Evolutionary conservation across 2,329 filamentous ascomycete genomes (phyloP), one percentile per base, ranked within the genome.

Genomic region (Aspergillus latus): DNA sequence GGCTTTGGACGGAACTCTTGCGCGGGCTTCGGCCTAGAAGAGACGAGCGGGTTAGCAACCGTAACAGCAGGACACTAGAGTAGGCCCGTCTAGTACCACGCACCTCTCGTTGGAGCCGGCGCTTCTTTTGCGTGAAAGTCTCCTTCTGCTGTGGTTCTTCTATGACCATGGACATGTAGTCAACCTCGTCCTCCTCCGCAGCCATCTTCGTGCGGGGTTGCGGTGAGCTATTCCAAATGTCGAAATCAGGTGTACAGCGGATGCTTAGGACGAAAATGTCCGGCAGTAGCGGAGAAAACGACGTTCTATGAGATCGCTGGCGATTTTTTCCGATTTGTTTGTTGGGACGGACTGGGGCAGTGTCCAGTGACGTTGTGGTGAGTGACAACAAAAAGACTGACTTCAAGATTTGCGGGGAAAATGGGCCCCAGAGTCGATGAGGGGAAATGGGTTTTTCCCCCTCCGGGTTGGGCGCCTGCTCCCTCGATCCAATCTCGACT

Each of bases 101-200:
- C 71, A 76, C 77, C 73, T 76, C 84, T 70, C 72, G 80, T 67
- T 75, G 82, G 69, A 79, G 77, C 52, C 79, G 82, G 56, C 76
- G 77, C 51, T 80, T 79, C 53, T 81, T 80, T 67, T 89, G 84
- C 1, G 86, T 78, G 21, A 85, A 84, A 9, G 85, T 86, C 70
- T 89, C 86, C 61, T 81, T 82, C 54, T 77, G 72, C 15, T 73
- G 73, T 0, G 84, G 81, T 54, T 96, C 89, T 15, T 84, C 81
- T 70, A 99, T 92, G 11, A 87, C 82, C 93, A 99, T 97, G 66
- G 88, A 91, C 89, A 99, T 95, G 80, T 99, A 97, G 74, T 99
- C 94, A 62, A 97, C 92, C 61, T 92, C 90, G 16, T 92, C 90
- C 5, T 92, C 90, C 5, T 81, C 80, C n/a, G 37, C 30, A 15